phyloP scores from a whole-genome alignment of 768 basidiomycete genomes.

The Mycena maculata region DNA sequence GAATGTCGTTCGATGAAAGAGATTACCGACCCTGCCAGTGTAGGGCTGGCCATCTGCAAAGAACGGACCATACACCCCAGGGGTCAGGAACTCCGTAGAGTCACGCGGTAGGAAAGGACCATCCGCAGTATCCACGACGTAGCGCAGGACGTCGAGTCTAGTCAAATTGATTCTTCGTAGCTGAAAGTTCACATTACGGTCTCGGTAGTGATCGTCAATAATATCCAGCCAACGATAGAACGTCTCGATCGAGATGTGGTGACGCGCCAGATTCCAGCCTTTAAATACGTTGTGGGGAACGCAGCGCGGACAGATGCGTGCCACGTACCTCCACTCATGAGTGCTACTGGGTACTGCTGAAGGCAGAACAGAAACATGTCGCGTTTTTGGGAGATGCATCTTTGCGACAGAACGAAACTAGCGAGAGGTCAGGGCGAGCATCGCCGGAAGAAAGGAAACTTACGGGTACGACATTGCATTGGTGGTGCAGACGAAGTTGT shows the following conservation, averaged over 20 bases:
- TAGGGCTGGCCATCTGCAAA: conserved; percentile 15
- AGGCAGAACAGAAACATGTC: neutral
- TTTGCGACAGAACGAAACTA: neutral
- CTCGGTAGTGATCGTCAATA: neutral
- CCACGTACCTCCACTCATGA: neutral
- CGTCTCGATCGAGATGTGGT: neutral
- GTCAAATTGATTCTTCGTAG: conserved; percentile 4
- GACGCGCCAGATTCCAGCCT: conserved; percentile 8
- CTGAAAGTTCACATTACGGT: neutral
- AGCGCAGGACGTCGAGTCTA: neutral
- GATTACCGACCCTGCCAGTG: neutral
- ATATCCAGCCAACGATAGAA: conserved; percentile 24
- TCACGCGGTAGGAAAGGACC: conserved; percentile 8
- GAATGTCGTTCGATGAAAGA: neutral
- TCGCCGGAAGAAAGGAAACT: neutral
- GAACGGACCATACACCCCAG: conserved; percentile 8
- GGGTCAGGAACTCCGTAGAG: conserved; percentile 1
- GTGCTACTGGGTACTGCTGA: neutral
- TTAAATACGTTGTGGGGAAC: neutral
- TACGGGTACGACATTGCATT: neutral
- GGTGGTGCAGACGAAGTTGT: neutral
- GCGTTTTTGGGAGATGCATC: neutral
- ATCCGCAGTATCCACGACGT: neutral
- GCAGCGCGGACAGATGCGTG: neutral
- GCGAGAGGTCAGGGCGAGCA: neutral